Conservation (phyloP, 2,329 filamentous ascomycete genomes). For the Fusarium nodosum region DNA sequence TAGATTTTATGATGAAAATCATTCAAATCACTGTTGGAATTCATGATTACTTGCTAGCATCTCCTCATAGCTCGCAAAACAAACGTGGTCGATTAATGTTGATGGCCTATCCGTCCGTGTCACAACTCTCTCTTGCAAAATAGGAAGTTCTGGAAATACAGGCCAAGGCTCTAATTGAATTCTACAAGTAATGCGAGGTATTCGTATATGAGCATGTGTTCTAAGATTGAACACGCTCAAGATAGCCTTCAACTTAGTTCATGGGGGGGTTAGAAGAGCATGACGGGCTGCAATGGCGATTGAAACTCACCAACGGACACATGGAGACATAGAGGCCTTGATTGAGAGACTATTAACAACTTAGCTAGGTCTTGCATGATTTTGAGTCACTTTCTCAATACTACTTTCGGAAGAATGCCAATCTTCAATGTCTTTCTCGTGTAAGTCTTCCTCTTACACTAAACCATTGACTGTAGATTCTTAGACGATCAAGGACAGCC, state of each 20-base stretch:
- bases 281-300: background rate
- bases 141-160: no score
- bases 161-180: no score
- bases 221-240: background rate
- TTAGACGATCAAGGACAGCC: background rate
- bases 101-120: no score
- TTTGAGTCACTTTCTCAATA: background rate
- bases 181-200: no score
- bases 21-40: background rate
- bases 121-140: no score
- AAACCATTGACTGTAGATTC: background rate
- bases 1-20: no score
- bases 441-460: background rate
- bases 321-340: background rate
- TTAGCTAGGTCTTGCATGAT: background rate
- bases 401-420: background rate
- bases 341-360: background rate
- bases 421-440: background rate
- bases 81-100: no score
- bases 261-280: no score
- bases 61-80: no score
- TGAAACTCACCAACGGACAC: background rate
- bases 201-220: background rate
- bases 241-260: background rate
- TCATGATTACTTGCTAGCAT: background rate